phyloP scores from a whole-genome alignment of 2,329 filamentous ascomycete species.

The Diaporthe ilicicola region DNA sequence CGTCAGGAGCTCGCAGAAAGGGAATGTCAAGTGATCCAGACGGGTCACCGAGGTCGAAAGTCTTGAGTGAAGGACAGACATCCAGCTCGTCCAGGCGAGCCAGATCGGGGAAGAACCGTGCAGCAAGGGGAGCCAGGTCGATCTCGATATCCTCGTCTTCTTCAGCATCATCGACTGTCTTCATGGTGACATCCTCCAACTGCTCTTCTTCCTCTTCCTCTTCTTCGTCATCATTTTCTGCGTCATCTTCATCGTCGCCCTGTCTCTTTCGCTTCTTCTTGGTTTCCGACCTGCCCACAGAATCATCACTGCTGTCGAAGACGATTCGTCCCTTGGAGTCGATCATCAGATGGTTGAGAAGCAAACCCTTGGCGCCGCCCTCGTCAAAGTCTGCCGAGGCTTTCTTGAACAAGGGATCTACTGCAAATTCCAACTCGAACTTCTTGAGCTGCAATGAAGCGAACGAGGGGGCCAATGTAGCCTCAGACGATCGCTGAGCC shows the following conservation, averaged over 20 bases:
- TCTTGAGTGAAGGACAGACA: conserved; percentile 93
- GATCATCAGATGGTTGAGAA: conserved; percentile 97
- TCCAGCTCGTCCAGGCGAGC: conserved; percentile 82
- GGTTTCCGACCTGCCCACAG: conserved; percentile 59
- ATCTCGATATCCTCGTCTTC: conserved; percentile 74
- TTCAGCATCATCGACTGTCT: conserved; percentile 55
- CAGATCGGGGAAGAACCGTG: conserved; percentile 87
- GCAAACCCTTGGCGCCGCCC: conserved; percentile 91
- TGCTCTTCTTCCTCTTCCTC: conserved; percentile 50
- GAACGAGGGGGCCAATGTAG: conserved; percentile 91
- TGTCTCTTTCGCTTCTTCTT: conserved; percentile 47
- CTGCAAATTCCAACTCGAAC: conserved; percentile 94
- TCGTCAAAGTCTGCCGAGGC: conserved; percentile 98
- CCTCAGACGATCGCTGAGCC: conserved; percentile 83
- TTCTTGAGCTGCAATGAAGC: conserved; percentile 92
- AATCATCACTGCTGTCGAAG: conserved; percentile 96
- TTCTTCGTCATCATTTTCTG: conserved; percentile 50
- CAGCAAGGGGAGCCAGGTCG: conserved; percentile 77
- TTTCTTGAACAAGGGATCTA: conserved; percentile 99
- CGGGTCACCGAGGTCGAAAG: conserved; percentile 88
- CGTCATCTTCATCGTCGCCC: conserved; percentile 44
- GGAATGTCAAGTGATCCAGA: conserved; percentile 88
- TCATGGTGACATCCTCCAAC: conserved; percentile 45
- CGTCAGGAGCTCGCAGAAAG: conserved; percentile 87
- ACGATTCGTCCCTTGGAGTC: conserved; percentile 92